A percentile compares a stretch with the other conserved stretches of the same genome.
These are phyloP conservation scores for Plantago coronopus DNA, from an alignment of 305 asterid species.

Conservation along the genomic window DNA sequence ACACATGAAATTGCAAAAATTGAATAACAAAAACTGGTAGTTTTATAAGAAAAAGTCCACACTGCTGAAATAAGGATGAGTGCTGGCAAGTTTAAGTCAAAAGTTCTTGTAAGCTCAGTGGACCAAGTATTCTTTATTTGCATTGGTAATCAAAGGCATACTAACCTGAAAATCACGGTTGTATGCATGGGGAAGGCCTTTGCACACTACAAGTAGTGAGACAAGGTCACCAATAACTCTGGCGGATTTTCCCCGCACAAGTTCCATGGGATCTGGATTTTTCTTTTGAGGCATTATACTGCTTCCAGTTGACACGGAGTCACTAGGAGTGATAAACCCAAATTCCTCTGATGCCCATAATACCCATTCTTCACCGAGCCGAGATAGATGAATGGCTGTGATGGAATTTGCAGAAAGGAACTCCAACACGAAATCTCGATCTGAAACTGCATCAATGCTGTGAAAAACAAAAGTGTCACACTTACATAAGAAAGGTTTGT, in stretches of 20 bases:
- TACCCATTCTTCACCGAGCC: slow-evolving; percentile 99
- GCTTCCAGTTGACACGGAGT: slow-evolving; percentile 95
- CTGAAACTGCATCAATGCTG: slow-evolving; percentile 99
- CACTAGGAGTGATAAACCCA: slow-evolving; percentile 90
- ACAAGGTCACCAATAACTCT: slow-evolving; percentile 89
- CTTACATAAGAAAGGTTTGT: slow-evolving; percentile 16
- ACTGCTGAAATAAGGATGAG: too few relatives aligned
- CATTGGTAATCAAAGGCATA: neutral
- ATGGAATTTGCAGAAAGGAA: slow-evolving; percentile 83
- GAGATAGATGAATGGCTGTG: slow-evolving; percentile 84
- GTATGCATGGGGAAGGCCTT: slow-evolving; percentile 98
- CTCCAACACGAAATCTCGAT: slow-evolving; percentile 94
- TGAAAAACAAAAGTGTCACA: slow-evolving; percentile 40
- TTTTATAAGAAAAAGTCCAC: too few relatives aligned
- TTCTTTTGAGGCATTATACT: slow-evolving; percentile 99
- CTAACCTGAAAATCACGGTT: slow-evolving; percentile 94
- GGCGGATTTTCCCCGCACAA: slow-evolving; percentile 96
- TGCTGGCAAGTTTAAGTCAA: too few relatives aligned
- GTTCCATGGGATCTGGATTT: slow-evolving; percentile 99
- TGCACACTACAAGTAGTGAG: slow-evolving; percentile 91
- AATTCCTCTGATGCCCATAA: slow-evolving; percentile 99
- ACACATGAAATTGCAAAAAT: neutral
- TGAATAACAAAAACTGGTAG: neutral
- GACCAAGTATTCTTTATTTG: neutral
- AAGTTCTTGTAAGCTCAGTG: neutral